These are phyloP conservation scores for Vitis vinifera DNA, from an alignment of 164 flowering plant species.

Conservation along the genomic window DNA sequence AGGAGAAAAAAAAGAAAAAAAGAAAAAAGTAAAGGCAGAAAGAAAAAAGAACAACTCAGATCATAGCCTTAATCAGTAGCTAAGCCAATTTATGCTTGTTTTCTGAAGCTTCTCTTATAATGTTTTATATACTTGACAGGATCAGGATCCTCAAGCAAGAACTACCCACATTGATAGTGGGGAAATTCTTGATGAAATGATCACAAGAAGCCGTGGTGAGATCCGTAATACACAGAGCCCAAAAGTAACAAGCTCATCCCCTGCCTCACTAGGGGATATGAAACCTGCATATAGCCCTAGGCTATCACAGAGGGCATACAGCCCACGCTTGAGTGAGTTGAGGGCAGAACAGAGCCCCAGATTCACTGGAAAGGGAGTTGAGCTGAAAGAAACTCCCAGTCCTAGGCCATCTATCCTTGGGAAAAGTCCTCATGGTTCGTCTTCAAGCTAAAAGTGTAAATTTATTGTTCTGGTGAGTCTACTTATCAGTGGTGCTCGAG, in stretches of 20 bases:
- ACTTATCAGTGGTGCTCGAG: constrained; percentile 39
- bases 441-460: constrained; percentile 23
- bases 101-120: background rate
- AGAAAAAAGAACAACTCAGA: background rate
- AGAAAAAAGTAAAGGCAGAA: too few relatives aligned
- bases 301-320: constrained; percentile 32
- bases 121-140: constrained; percentile 35
- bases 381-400: constrained; percentile 47
- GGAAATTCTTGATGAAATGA: constrained; percentile 77
- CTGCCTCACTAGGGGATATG: constrained; percentile 42
- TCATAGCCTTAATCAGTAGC: background rate
- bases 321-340: constrained; percentile 48
- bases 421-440: constrained; percentile 28
- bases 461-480: constrained; percentile 13
- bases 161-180: constrained; percentile 39
- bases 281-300: constrained; percentile 53
- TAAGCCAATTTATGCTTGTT: background rate
- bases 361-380: constrained; percentile 27
- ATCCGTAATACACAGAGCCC: constrained; percentile 72
- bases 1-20: too few relatives aligned
- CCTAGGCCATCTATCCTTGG: constrained; percentile 64
- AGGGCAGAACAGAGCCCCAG: constrained; percentile 41
- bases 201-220: constrained; percentile 93
- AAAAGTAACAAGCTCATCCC: constrained; percentile 66
- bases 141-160: constrained; percentile 45